Evolutionary conservation across 805 yeast species (phyloP), one percentile per base, ranked within the genome.

Genomic region (Danielia oregonensis): DNA sequence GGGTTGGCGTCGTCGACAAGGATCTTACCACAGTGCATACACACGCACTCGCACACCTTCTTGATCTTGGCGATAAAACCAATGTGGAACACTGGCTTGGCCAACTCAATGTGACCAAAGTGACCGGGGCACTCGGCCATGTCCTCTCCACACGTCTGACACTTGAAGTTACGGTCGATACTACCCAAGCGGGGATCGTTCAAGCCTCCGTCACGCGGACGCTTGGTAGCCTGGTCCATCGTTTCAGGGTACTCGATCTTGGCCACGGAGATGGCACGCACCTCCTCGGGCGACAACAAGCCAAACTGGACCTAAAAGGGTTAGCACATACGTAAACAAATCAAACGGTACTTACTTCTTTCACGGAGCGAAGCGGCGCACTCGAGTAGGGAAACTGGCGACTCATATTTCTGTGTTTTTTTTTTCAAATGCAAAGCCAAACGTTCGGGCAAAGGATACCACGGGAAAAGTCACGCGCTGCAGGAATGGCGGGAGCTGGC

Each of bases 91-190:
- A 93, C 99, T 10, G 99, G 98, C 59, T 91, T 93, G 23, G 98
- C 97, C 46, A 93, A 73, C 59, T 93, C 99, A 42, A 93, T 93
- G 57, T 93, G 99, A 49, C 99, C 99, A 65, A 93, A 93, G 68
- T 93, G 99, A 40, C 99, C 99, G 0, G 97, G 97, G 65, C 99
- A 93, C 61, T 93, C 97, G 41, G 91, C 86, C 97, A 93, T 93
- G 52, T 91, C 96, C 63, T 93, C 99, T 54, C 96, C 95, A 74
- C 99, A 93, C 16, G 99, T 93, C 71, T 91, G 97, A 73, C 99
- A 93, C 69, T 86, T 87, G 74, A 85, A 86, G 60, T 89, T 91
- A 61, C 98, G 82, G 64, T 93, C 99, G 51, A 93, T 89, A 4
- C 97, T 85, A 32, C 99, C 99, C 42, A 93, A 72, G 52, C 97